These are phyloP conservation scores for Allomyces javanicus DNA, from an alignment of 192 early-diverging fungal genomes.

Conservation along the genomic window DNA sequence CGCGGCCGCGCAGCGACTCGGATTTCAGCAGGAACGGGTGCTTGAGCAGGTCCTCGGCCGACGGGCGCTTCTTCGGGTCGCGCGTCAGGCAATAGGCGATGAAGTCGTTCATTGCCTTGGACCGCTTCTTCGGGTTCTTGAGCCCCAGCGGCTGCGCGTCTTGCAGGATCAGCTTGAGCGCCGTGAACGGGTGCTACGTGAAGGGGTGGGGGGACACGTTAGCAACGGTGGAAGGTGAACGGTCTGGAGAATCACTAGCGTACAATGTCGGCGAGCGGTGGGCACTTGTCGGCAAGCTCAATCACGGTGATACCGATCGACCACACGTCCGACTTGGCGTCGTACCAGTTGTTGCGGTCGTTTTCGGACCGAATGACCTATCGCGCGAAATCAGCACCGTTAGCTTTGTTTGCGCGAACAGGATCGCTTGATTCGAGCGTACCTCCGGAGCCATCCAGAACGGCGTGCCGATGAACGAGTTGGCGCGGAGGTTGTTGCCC, in stretches of 20 bases:
- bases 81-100: constrained; percentile 29
- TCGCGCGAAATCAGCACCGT: neutral
- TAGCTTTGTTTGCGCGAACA: neutral
- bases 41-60: constrained; percentile 26
- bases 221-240: no score
- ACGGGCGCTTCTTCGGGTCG: constrained; percentile 27
- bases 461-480: constrained; percentile 46
- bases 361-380: neutral
- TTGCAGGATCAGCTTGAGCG: constrained; percentile 29
- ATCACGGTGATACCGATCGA: constrained; percentile 45
- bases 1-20: constrained; percentile 12
- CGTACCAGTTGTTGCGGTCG: constrained; percentile 14
- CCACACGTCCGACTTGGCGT: constrained; percentile 41
- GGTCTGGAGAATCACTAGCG: neutral
- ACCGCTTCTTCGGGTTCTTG: constrained; percentile 39
- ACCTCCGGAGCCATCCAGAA: constrained; percentile 46
- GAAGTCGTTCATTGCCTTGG: constrained; percentile 35
- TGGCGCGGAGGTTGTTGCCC: constrained; percentile 15
- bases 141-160: constrained; percentile 21
- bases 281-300: constrained; percentile 46
- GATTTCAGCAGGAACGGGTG: constrained; percentile 37
- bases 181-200: constrained; percentile 32
- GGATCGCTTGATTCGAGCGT: constrained; percentile 19
- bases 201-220: neutral
- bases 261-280: constrained; percentile 33